A percentile compares a stretch with the other conserved stretches of the same genome.
phyloP scores from a whole-genome alignment of 2,329 filamentous ascomycete genomes.

The Teratosphaeria viscida region DNA sequence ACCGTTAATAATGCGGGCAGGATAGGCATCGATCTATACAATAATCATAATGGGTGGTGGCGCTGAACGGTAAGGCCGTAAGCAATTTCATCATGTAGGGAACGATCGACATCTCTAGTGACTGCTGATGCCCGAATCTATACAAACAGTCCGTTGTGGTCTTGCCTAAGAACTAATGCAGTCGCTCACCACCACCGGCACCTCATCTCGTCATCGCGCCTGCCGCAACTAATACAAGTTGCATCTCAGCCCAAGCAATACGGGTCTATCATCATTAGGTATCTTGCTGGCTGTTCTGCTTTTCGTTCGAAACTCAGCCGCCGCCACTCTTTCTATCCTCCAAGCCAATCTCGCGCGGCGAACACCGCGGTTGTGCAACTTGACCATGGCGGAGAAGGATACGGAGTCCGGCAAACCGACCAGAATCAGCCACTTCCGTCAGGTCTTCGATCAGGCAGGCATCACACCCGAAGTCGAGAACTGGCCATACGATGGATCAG shows the following conservation, averaged over 20 bases:
- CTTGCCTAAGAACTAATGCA: neutral
- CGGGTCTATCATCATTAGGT: neutral
- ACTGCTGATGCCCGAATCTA: neutral
- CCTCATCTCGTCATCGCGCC: neutral
- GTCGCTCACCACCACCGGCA: neutral
- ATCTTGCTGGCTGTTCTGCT: neutral
- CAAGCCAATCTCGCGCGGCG: no score
- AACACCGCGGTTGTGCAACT: neutral
- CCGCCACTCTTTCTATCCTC: neutral
- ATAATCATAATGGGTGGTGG: neutral
- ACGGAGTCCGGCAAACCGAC: conserved; percentile 20
- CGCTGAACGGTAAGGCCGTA: neutral
- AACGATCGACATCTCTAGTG: neutral
- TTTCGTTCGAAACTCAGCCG: neutral
- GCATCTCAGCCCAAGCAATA: neutral
- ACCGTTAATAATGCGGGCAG: neutral
- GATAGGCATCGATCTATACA: neutral
- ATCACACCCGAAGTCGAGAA: conserved; percentile 26
- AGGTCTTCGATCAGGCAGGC: conserved; percentile 25
- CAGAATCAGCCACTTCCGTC: conserved; percentile 19
- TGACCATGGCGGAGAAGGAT: conserved; percentile 12
- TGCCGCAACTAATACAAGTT: neutral
- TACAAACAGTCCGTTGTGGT: neutral
- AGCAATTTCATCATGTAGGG: neutral
- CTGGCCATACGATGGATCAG: conserved; percentile 30